Conservation (phyloP, 2,329 filamentous ascomycete species). For the Calonectria hongkongensis region DNA sequence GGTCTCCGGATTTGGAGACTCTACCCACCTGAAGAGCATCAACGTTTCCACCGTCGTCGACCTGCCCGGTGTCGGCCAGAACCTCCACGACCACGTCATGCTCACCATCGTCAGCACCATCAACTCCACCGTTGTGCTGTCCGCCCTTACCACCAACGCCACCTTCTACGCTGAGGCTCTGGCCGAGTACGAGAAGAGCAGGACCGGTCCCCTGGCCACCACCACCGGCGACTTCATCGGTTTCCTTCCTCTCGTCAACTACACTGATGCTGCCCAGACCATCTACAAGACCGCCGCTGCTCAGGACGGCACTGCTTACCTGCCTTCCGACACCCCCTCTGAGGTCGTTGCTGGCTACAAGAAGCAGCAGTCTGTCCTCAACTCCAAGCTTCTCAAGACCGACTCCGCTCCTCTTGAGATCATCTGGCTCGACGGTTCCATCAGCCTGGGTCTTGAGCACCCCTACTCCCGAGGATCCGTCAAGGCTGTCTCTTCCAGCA, state of each 20-base stretch:
- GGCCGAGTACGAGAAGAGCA: constrained; percentile 2
- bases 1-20: constrained; percentile 69
- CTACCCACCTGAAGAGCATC: constrained; percentile 58
- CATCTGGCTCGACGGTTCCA: constrained; percentile 46
- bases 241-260: constrained; percentile 18
- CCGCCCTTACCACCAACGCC: constrained; percentile 3
- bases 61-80: constrained; percentile 69
- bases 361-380: constrained; percentile 45
- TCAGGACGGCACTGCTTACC: constrained; percentile 25
- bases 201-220: not conserved
- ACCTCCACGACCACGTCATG: constrained; percentile 64
- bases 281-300: constrained; percentile 12
- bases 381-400: constrained; percentile 33
- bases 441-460: constrained; percentile 46
- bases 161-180: constrained; percentile 17
- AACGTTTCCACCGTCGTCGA: constrained; percentile 65
- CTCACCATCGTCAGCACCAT: constrained; percentile 28
- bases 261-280: constrained; percentile 1
- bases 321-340: constrained; percentile 35
- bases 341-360: constrained; percentile 44
- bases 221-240: constrained; percentile 13
- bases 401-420: constrained; percentile 44
- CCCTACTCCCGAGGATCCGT: constrained; percentile 50
- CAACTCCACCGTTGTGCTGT: constrained; percentile 11
- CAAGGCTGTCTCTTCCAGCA: constrained; percentile 42